Percentiles rank a stretch among this genome's conserved stretches.
Conservation (phyloP, 179 eudicot genomes). For the Monotropa hypopitys region DNA sequence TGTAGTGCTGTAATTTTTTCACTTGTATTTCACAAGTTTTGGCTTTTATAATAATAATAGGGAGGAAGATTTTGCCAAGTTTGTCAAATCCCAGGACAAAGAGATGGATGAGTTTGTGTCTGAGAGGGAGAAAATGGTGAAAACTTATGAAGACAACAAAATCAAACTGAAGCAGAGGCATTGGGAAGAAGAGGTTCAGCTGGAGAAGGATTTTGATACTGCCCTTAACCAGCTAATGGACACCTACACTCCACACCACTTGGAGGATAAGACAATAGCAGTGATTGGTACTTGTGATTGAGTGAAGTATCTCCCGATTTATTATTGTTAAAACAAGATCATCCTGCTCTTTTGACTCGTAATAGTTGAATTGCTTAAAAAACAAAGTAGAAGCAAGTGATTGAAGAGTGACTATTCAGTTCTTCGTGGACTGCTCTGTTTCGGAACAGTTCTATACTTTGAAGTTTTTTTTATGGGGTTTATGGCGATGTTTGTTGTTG, state of each 20-base stretch:
- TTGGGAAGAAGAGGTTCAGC: constrained; percentile 31
- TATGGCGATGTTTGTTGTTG: too few species aligned
- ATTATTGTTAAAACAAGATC: background rate
- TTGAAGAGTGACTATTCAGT: too few species aligned
- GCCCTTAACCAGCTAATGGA: constrained; percentile 37
- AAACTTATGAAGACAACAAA: constrained; percentile 24
- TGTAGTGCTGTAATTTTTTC: background rate
- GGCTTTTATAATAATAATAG: constrained; percentile 15
- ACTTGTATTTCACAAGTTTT: background rate
- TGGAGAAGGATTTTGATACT: constrained; percentile 38
- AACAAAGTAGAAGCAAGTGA: too few species aligned
- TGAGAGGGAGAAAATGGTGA: constrained; percentile 36
- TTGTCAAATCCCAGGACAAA: constrained; percentile 32
- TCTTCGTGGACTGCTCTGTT: too few species aligned
- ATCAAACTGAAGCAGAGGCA: constrained; percentile 36
- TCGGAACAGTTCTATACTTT: too few species aligned
- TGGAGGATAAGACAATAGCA: background rate
- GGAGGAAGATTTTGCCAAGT: constrained; percentile 30
- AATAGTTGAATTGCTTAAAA: background rate
- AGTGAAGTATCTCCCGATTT: background rate
- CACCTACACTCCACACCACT: constrained; percentile 30
- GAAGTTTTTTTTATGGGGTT: too few species aligned
- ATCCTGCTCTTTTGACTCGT: background rate
- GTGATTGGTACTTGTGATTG: background rate
- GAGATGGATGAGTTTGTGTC: constrained; percentile 38